These are phyloP conservation scores for Candida oleophila DNA, from an alignment of 805 yeast species.

Conservation along the genomic window DNA sequence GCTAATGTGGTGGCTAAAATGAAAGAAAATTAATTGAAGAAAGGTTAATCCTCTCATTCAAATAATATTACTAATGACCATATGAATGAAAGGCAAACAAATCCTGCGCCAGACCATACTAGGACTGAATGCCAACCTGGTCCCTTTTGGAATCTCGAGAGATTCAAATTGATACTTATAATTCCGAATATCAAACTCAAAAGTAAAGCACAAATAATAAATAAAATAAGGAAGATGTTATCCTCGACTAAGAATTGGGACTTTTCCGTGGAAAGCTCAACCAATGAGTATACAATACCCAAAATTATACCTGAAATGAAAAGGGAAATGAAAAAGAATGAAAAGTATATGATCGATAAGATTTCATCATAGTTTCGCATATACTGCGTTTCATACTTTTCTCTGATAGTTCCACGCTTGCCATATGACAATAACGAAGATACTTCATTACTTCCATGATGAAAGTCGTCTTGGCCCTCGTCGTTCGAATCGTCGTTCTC, in stretches of 20 bases:
- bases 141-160: slow-evolving; percentile 27
- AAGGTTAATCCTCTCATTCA: neutral
- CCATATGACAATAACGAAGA: neutral
- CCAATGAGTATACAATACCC: slow-evolving; percentile 37
- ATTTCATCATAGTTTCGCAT: slow-evolving; percentile 36
- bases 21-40: too few species aligned
- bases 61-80: slow-evolving; percentile 12
- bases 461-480: neutral
- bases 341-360: slow-evolving; percentile 34
- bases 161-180: slow-evolving; percentile 33
- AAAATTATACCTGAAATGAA: slow-evolving; percentile 40
- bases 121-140: slow-evolving; percentile 24
- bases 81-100: slow-evolving; percentile 13
- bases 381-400: slow-evolving; percentile 21
- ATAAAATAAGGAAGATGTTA: slow-evolving; percentile 31
- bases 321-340: slow-evolving; percentile 31
- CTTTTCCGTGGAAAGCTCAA: slow-evolving; percentile 19
- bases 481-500: slow-evolving; percentile 3
- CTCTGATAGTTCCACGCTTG: neutral
- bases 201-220: slow-evolving; percentile 30
- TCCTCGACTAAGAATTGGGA: slow-evolving; percentile 24
- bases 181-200: slow-evolving; percentile 33
- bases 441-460: neutral
- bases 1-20: too few species aligned
- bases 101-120: slow-evolving; percentile 20